These are phyloP conservation scores for Entophlyctis luteolus DNA, from an alignment of 192 early-diverging fungal species.

Conservation along the genomic window DNA sequence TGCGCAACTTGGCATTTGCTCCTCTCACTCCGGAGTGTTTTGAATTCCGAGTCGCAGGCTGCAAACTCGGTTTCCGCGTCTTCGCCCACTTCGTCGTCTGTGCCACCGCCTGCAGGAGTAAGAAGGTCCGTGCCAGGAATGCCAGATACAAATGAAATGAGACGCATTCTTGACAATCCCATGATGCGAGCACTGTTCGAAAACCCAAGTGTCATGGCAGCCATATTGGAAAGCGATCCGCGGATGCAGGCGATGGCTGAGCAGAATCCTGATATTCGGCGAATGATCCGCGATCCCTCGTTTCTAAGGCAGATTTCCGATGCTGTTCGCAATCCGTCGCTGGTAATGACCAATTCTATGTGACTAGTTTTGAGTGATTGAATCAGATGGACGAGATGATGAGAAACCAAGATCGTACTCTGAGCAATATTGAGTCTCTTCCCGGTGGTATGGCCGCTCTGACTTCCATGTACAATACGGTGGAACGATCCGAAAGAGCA, in stretches of 20 bases:
- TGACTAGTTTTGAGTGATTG: neutral
- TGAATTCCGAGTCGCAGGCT: neutral
- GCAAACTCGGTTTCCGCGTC: neutral
- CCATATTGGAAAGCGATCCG: constrained; percentile 33
- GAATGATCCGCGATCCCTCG: constrained; percentile 23
- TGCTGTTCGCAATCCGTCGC: constrained; percentile 25
- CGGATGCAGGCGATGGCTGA: constrained; percentile 23
- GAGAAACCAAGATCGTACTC: constrained; percentile 31
- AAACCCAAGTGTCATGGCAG: constrained; percentile 29
- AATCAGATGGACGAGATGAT: constrained; percentile 32
- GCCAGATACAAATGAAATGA: constrained; percentile 13
- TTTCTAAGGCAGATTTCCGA: constrained; percentile 25
- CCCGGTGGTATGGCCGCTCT: constrained; percentile 32
- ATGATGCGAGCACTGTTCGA: constrained; percentile 24
- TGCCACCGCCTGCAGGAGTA: neutral
- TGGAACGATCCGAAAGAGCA: constrained; percentile 24
- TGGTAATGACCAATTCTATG: neutral
- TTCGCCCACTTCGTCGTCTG: neutral
- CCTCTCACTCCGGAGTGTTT: neutral
- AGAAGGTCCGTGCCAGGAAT: neutral
- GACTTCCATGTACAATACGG: constrained; percentile 23
- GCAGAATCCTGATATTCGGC: constrained; percentile 28
- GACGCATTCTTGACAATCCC: constrained; percentile 22
- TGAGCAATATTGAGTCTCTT: constrained; percentile 28
- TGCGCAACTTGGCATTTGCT: neutral